Conservation (phyloP, 805 yeast genomes). For the Debaryomyces hansenii region DNA sequence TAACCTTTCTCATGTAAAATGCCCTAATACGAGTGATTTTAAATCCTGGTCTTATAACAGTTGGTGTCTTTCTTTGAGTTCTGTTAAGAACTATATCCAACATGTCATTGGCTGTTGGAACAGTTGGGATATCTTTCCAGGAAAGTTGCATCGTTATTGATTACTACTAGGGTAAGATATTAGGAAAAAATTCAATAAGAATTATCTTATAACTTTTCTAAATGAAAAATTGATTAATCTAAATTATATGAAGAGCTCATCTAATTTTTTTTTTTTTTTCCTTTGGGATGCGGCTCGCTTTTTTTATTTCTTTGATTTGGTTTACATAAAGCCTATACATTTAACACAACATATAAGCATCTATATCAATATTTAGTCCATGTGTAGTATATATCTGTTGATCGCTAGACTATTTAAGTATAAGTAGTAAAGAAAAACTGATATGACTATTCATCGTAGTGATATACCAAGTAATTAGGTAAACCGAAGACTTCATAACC, state of each 20-base stretch:
- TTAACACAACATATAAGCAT: neutral
- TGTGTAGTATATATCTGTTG: no score
- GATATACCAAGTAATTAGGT: constrained; percentile 92
- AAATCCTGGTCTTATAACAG: constrained; percentile 97
- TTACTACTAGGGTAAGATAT: neutral
- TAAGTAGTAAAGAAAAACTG: no score
- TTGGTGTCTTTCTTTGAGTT: constrained; percentile 98
- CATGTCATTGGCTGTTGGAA: constrained; percentile 88
- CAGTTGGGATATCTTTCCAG: constrained; percentile 98
- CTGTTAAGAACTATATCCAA: constrained; percentile 95
- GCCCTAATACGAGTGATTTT: constrained; percentile 94
- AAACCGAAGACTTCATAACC: constrained; percentile 90
- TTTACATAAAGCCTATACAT: neutral
- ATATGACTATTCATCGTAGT: constrained; percentile 65
- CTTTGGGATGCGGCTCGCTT: constrained; percentile 6
- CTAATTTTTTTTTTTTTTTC: constrained; percentile 5
- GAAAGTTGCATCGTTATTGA: constrained; percentile 82
- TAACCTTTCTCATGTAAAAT: constrained; percentile 97
- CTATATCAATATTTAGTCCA: no score
- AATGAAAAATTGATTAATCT: neutral
- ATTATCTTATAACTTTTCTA: constrained; percentile 1
- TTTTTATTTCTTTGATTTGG: constrained; percentile 4
- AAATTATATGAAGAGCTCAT: constrained; percentile 1
- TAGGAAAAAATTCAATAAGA: constrained; percentile 1
- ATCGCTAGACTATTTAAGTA: no score